Conservation (phyloP, 805 yeast genomes). For the Metschnikowia sp. region DNA sequence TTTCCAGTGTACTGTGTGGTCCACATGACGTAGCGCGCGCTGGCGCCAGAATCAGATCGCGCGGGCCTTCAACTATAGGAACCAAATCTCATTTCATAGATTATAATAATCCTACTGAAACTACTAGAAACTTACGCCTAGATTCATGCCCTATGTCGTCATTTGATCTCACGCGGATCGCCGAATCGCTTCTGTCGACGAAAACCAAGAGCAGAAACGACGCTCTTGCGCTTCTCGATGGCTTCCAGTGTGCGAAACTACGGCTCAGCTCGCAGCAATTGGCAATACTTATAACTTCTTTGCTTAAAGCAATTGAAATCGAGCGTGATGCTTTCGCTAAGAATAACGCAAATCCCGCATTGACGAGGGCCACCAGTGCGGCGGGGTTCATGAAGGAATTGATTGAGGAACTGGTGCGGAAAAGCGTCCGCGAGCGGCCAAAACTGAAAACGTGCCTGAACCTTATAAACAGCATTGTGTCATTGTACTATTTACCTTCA, state of each 20-base stretch:
- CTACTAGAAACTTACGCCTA: too few relatives aligned
- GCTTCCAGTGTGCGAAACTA: conserved; percentile 15
- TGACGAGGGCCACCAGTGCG: conserved; percentile 28
- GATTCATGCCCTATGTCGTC: conserved; percentile 11
- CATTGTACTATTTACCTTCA: conserved; percentile 16
- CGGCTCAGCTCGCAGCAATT: conserved; percentile 21
- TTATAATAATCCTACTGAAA: too few relatives aligned
- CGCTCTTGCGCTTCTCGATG: conserved; percentile 11
- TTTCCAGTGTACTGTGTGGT: too few relatives aligned
- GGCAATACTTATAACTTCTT: conserved; percentile 21
- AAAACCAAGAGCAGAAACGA: conserved; percentile 15
- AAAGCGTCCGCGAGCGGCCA: conserved; percentile 13
- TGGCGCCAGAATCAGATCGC: too few relatives aligned
- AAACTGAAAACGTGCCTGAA: conserved; percentile 23
- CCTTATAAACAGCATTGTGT: conserved; percentile 17
- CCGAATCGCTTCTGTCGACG: conserved; percentile 13
- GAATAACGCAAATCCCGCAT: conserved; percentile 24
- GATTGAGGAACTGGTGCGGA: conserved; percentile 15
- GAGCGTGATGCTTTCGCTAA: conserved; percentile 35
- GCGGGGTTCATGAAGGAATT: conserved; percentile 30
- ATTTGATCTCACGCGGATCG: conserved; percentile 14
- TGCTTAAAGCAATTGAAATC: conserved; percentile 26
- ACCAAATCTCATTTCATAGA: too few relatives aligned
- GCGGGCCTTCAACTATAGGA: too few relatives aligned
- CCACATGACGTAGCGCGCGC: too few relatives aligned